A percentile compares a stretch with the other conserved stretches of the same genome.
Evolutionary conservation across 202 grass and related monocot species (phyloP).

Genomic region (Zizania palustris): DNA sequence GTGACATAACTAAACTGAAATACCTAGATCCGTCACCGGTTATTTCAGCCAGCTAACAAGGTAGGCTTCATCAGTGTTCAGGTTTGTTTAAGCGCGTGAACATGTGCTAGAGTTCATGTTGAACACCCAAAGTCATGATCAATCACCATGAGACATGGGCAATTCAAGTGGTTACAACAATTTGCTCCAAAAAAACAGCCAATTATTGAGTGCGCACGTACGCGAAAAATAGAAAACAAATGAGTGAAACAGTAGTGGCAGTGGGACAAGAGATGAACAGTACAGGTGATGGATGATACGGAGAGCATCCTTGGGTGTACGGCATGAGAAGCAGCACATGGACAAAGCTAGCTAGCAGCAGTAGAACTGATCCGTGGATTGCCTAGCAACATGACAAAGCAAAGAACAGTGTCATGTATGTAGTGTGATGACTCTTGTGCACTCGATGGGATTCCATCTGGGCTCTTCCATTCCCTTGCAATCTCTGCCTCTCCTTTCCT

Average conservation of each 20-base stretch:
- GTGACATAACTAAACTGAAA: too few species aligned
- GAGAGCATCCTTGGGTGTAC: not conserved
- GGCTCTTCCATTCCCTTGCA: slow-evolving; percentile 3
- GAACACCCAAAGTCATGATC: not conserved
- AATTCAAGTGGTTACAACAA: not conserved
- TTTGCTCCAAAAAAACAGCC: not conserved
- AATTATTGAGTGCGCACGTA: not conserved
- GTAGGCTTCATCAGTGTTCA: not conserved
- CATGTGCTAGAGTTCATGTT: not conserved
- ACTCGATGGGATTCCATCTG: slow-evolving; percentile 7
- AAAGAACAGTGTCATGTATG: too few species aligned
- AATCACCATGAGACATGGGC: not conserved
- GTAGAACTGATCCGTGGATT: too few species aligned
- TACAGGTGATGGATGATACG: not conserved
- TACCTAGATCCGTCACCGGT: too few species aligned
- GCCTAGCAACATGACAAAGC: not conserved
- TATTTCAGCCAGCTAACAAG: not conserved
- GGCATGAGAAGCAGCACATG: not conserved
- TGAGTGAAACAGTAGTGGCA: not conserved
- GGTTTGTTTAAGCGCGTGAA: not conserved
- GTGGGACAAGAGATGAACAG: not conserved
- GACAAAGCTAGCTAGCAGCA: not conserved
- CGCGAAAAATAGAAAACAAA: not conserved
- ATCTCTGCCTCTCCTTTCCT: not conserved
- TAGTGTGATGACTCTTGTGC: not conserved